These are phyloP conservation scores for Rhizopogon salebrosus DNA, from an alignment of 768 basidiomycete genomes.

Conservation along the genomic window DNA sequence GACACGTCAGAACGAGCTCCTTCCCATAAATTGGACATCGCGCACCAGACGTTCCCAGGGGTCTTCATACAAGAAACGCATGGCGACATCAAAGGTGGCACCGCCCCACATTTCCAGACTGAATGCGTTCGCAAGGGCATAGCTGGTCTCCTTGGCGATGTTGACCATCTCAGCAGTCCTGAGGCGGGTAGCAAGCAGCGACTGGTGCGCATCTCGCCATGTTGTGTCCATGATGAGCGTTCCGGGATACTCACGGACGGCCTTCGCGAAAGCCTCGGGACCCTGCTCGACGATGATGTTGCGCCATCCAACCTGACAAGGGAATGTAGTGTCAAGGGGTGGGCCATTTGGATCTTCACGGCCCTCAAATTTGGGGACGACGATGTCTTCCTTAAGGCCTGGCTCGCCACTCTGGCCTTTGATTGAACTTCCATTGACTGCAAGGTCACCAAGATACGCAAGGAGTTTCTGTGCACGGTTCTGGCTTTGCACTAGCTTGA, in stretches of 20 bases:
- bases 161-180: constrained; percentile 97
- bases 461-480: constrained; percentile 98
- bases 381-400: constrained; percentile 84
- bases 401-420: constrained; percentile 95
- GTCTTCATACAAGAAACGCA: constrained; percentile 99
- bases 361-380: constrained; percentile 75
- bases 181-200: constrained; percentile 91
- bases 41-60: constrained; percentile 96
- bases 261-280: constrained; percentile 97
- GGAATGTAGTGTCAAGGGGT: constrained; percentile 71
- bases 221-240: constrained; percentile 97
- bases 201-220: constrained; percentile 99
- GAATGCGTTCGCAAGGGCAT: constrained; percentile 92
- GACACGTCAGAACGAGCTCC: constrained; percentile 8
- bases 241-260: constrained; percentile 93
- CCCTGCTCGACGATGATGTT: constrained; percentile 98
- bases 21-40: constrained; percentile 4
- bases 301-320: constrained; percentile 91
- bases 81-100: constrained; percentile 97
- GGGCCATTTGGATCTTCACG: constrained; percentile 70
- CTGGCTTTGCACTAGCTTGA: constrained; percentile 96
- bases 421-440: constrained; percentile 97
- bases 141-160: constrained; percentile 96
- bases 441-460: constrained; percentile 94
- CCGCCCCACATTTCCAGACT: constrained; percentile 99